phyloP scores from a whole-genome alignment of 1,284 basidiomycete species.

The Leccinum cinnamomeum region DNA sequence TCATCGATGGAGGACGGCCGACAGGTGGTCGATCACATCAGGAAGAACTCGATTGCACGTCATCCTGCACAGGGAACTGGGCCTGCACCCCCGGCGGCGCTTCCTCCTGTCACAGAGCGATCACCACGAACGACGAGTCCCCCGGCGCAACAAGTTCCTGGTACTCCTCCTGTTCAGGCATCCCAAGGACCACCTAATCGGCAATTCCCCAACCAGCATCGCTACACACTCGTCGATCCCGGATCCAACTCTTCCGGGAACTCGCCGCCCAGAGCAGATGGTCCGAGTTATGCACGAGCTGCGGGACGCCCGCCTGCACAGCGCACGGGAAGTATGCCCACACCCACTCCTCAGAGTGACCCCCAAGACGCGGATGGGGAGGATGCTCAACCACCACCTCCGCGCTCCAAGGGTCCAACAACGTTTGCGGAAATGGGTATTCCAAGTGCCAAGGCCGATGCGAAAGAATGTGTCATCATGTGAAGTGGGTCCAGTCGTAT shows the following conservation, averaged over 20 bases:
- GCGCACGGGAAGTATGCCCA: constrained; percentile 21
- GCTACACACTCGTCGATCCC: constrained; percentile 45
- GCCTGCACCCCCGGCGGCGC: background rate
- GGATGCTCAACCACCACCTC: constrained; percentile 4
- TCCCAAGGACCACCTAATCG: constrained; percentile 10
- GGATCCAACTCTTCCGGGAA: constrained; percentile 22
- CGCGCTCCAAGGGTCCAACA: constrained; percentile 50
- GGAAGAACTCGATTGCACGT: constrained; percentile 38
- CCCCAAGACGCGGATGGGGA: constrained; percentile 7
- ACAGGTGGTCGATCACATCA: constrained; percentile 42
- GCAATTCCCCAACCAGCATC: constrained; percentile 36
- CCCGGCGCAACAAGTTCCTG: constrained; percentile 5
- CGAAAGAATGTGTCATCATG: constrained; percentile 84
- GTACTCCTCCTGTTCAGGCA: constrained; percentile 3
- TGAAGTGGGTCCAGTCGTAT: constrained; percentile 33
- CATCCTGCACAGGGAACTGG: constrained; percentile 10
- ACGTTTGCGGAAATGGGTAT: constrained; percentile 96
- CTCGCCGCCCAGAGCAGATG: constrained; percentile 14
- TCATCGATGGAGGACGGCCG: constrained; percentile 24
- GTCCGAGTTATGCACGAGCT: constrained; percentile 28
- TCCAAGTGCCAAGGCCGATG: constrained; percentile 67
- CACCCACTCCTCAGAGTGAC: constrained; percentile 10
- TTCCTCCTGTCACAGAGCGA: constrained; percentile 23
- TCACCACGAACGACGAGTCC: constrained; percentile 7
- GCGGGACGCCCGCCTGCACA: constrained; percentile 31